Percentiles rank a stretch among this genome's conserved stretches.
phyloP scores from a whole-genome alignment of 768 basidiomycete genomes.

The Boletus sensibilis region DNA sequence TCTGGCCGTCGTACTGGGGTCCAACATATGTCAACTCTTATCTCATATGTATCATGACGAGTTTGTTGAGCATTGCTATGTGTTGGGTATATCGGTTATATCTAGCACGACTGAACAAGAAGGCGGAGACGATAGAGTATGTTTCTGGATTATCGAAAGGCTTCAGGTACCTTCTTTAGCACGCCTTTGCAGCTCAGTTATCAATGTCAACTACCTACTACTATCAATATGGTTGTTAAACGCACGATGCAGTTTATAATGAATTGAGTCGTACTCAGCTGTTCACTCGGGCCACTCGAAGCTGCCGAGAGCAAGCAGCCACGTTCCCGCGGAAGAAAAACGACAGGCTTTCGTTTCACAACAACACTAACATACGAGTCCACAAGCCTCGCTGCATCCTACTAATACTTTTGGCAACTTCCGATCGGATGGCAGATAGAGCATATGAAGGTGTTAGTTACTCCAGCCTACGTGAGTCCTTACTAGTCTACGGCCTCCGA shows the following conservation, averaged over 20 bases:
- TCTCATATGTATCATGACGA: slow-evolving; percentile 66
- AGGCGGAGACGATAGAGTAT: slow-evolving; percentile 38
- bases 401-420: background rate
- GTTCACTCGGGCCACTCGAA: too few relatives aligned
- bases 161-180: slow-evolving; percentile 46
- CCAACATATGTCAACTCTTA: slow-evolving; percentile 69
- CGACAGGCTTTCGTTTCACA: background rate
- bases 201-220: background rate
- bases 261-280: background rate
- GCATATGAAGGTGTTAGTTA: slow-evolving; percentile 7
- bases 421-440: slow-evolving; percentile 10
- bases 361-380: background rate
- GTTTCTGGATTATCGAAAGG: slow-evolving; percentile 35
- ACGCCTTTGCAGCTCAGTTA: background rate
- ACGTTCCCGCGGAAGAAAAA: background rate
- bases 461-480: slow-evolving; percentile 19
- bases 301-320: background rate
- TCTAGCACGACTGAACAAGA: slow-evolving; percentile 40
- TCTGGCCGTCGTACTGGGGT: slow-evolving; percentile 68
- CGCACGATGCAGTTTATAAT: background rate
- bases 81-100: slow-evolving; percentile 46
- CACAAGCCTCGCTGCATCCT: background rate
- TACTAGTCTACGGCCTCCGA: background rate
- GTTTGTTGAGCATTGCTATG: slow-evolving; percentile 47
- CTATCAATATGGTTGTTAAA: background rate